Conservation (phyloP, 164 flowering plant species). For the Paratinospora sagittata region DNA sequence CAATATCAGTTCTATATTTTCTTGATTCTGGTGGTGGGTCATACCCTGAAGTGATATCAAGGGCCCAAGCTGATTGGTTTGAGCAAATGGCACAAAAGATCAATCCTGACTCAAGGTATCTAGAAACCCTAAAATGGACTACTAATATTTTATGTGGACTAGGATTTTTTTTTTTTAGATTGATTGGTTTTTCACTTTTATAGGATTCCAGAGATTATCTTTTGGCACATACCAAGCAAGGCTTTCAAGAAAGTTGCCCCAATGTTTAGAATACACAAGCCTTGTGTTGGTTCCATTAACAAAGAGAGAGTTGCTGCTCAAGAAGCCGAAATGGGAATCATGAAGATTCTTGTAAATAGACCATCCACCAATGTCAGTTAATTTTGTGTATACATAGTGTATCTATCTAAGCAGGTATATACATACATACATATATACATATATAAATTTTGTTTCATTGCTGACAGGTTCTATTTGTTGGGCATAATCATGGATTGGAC, state of each 20-base stretch:
- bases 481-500: conserved; percentile 89
- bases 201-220: conserved; percentile 79
- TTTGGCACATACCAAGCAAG: conserved; percentile 89
- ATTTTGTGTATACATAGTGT: not conserved
- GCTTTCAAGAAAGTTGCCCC: conserved; percentile 70
- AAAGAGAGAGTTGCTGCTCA: conserved; percentile 66
- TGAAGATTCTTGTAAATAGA: conserved; percentile 51
- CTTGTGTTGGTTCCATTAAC: conserved; percentile 86
- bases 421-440: not conserved
- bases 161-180: not conserved
- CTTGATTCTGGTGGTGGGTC: conserved; percentile 95
- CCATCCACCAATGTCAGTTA: conserved; percentile 63
- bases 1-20: conserved; percentile 57
- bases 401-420: not conserved
- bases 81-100: conserved; percentile 39
- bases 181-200: not conserved
- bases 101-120: conserved; percentile 65
- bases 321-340: conserved; percentile 76
- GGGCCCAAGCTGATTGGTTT: conserved; percentile 79
- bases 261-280: conserved; percentile 28
- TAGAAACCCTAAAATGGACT: too few species aligned
- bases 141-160: too few species aligned
- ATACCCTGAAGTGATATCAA: conserved; percentile 79
- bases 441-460: not conserved
- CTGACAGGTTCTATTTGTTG: conserved; percentile 78